Base-by-base conservation (phyloP, 305 asterid species). In the Petunia hybrid region DNA sequence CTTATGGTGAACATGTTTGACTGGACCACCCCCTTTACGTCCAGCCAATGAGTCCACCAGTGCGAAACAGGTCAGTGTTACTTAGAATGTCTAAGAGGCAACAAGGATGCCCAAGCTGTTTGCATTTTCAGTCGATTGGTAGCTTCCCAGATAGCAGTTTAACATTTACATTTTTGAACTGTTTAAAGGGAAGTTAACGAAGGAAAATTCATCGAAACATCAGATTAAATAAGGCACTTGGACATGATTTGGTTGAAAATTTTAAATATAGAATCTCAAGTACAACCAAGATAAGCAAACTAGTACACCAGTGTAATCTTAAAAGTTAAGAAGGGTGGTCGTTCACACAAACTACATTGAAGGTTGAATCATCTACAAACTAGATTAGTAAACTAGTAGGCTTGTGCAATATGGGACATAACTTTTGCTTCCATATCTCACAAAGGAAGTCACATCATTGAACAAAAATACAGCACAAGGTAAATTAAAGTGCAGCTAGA, bases 1-100 rank as follows among this genome's bases (percentile, higher is more conserved):
- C 94, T 92, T 31, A 82, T 90, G 10, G 87, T 92, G 97, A 90
- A 91, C 85, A 92, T 90, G 69, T 92, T 91, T 66, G 97, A 92
- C 38, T 92, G 95, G 97, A 92, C 81, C 97, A 91, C 67, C 97
- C 97, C 38, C 93, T 91, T 22, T 94, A 91, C 77, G 91, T 91
- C 73, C 97, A 92, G 89, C 97, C 97, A 1, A 89, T 91, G 95
- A 92, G 97, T 85, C 97, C 94, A 86, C 94, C 55, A 85, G 95
- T 7, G 87, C 83, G 71, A 92, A 92, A 83, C 89, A 92, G 83
- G 95, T 92, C 6, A 88, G 87, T 1, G 82, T 87, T 0, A 93
- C 86, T 22, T 92, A 93, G 94, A 91, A 90, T 63, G 97, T 95
- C 5, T 92, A 92, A 6, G 89, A 85, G 80, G 97, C 97, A 40